A percentile compares a stretch with the other conserved stretches of the same genome.
These are phyloP conservation scores for Fusarium albosuccineum DNA, from an alignment of 2,329 filamentous ascomycete species.

Conservation along the genomic window DNA sequence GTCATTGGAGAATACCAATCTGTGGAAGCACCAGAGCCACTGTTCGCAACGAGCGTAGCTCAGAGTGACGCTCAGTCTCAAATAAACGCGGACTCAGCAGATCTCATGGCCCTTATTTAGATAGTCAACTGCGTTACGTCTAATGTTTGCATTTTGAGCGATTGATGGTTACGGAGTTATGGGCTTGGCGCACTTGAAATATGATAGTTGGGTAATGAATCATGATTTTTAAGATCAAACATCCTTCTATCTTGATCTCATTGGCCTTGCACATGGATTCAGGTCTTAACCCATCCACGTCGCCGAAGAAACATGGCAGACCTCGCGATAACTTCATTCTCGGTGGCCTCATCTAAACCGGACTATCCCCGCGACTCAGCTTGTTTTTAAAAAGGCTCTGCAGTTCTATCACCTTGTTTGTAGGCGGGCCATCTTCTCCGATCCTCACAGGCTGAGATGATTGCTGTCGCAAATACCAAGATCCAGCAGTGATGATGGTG, in stretches of 20 bases:
- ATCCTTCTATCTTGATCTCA: no score
- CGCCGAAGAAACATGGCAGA: no score
- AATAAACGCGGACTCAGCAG: not conserved
- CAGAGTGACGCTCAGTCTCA: not conserved
- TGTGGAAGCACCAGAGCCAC: not conserved
- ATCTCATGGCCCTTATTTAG: not conserved
- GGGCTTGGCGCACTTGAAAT: no score
- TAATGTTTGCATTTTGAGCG: no score
- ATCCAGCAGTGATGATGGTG: conserved; percentile 36
- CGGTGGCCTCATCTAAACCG: no score
- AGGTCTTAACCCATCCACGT: no score
- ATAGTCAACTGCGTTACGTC: no score
- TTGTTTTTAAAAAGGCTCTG: not conserved
- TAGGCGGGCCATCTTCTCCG: conserved; percentile 20
- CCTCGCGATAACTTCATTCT: no score
- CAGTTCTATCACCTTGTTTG: not conserved
- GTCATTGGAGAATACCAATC: conserved; percentile 4
- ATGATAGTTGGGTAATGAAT: no score
- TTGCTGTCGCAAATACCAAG: conserved; percentile 40
- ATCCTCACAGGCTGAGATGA: conserved; percentile 7
- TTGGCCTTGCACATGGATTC: no score
- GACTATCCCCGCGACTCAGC: no score
- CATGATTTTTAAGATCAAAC: no score
- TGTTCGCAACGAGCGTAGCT: not conserved
- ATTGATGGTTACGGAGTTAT: not conserved